Evolutionary conservation across 2,329 filamentous ascomycete species (phyloP), one percentile per base, ranked within the genome.

Genomic region (Ophiocordyceps australis): DNA sequence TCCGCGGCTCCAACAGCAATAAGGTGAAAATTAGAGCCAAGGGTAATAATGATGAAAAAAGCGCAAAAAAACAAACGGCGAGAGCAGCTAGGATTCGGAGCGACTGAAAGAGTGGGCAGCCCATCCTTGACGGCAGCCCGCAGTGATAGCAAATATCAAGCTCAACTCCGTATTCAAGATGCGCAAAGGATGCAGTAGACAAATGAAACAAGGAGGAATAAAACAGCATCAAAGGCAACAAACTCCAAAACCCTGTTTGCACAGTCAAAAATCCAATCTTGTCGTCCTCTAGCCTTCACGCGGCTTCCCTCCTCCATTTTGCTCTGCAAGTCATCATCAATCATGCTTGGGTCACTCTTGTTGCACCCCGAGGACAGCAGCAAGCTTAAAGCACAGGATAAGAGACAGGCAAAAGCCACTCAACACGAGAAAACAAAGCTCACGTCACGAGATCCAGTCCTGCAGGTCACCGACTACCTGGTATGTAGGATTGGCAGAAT

Each of bases 401-500:
- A 12, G 12, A 9, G 17, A 16, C 3, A 9, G 13, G 7, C 6
- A 21, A 4, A 9, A 5, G 13, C 13, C 3, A n/a, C 12, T 9
- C 10, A 13, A n/a, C 8, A 6, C 5, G 18, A 13, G 16, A 12
- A 19, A 15, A 19, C 4, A 16, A 17, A 12, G 11, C 14, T 7
- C 21, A 21, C 31, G 35, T 30, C 42, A 45, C 20, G 37, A 36
- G 30, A 46, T 39, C 45, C 46, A 51, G 29, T 54, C 47, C 36
- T 49, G 43, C 35, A 55, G 31, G 34, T 55, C 52, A 23, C 50
- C 49, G 29, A 47, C 46, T 26, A 54, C 42, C 28, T 50, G 42
- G 37, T 55, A 55, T 12, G 52, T 55, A 18, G 52, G 49, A 30
- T 55, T 55, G 23, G 52, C 52, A 19, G 48, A 52, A 29, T 45